These are phyloP conservation scores for Phytophthora agathidicida DNA, from an alignment of 352 stramenopile genomes.

Conservation along the genomic window DNA sequence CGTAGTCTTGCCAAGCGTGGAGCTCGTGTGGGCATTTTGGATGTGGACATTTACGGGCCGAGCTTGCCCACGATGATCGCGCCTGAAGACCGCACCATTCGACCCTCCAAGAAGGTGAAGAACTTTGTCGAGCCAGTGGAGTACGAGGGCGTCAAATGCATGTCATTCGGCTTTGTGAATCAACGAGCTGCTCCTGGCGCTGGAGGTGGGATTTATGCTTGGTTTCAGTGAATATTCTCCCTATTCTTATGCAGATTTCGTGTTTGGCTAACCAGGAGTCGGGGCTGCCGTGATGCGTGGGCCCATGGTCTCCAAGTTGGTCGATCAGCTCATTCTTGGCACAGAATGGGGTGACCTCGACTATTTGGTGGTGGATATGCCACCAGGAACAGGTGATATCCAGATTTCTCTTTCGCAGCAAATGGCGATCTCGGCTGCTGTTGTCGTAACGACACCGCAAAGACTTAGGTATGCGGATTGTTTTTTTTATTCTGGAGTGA, in stretches of 20 bases:
- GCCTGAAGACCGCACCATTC: conserved; percentile 67
- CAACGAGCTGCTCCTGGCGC: conserved; percentile 82
- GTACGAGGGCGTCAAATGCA: conserved; percentile 91
- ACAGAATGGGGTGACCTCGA: conserved; percentile 99
- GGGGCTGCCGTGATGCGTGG: conserved; percentile 95
- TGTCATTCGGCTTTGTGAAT: conserved; percentile 94
- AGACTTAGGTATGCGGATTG: conserved; percentile 78
- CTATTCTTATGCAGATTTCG: conserved; percentile 8
- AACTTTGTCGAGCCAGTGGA: conserved; percentile 85
- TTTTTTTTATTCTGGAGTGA: too few relatives aligned
- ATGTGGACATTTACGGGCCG: conserved; percentile 99
- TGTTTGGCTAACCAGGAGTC: conserved; percentile 40
- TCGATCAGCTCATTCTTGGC: conserved; percentile 95
- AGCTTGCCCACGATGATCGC: conserved; percentile 97
- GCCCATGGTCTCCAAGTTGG: conserved; percentile 98
- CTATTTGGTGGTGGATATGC: conserved; percentile 99
- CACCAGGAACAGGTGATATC: conserved; percentile 99
- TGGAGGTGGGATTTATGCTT: conserved; percentile 39
- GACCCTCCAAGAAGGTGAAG: conserved; percentile 68
- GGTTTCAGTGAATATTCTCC: background rate
- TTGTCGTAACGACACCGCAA: conserved; percentile 99
- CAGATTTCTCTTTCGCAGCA: conserved; percentile 98
- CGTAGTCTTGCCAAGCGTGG: conserved; percentile 88
- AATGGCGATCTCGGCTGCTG: conserved; percentile 96
- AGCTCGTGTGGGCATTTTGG: conserved; percentile 96